Evolutionary conservation across 768 basidiomycete species (phyloP), one percentile per base, ranked within the genome.

Genomic region (Nidularia sp.): DNA sequence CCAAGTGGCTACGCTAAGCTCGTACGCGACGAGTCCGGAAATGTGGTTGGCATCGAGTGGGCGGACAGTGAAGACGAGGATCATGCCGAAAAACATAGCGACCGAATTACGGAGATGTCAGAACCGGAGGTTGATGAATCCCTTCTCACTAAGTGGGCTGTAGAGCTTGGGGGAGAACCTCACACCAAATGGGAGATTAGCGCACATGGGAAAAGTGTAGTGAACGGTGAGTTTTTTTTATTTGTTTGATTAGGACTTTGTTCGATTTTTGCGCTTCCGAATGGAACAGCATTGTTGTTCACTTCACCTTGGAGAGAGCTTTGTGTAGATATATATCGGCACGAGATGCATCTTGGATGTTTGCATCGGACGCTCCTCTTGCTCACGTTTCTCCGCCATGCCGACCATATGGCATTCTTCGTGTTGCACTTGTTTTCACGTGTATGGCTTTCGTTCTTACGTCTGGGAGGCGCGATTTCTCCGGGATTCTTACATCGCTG

Each of bases 1-100:
- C 83, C 80, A 9, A 81, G 74, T 58, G 88, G 89, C 1, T 86
- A 81, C 63, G 94, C 93, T 32, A 80, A 83, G 62, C 94, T 98
- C 58, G 66, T 93, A 48, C 79, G 93, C 45, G 93, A 95, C 66
- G 83, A 76, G 35, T 72, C 78, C 2, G 94, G 94, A 31, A 86
- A 86, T 56, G 75, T 95, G 36, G 61, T 93, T 18, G 75, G 81
- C 45, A 73, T 94, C 41, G 84, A 90, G 61, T 93, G 50, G 69
- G 76, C 12, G 79, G 85, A 52, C 80, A 78, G 41, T 18, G 75
- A 77, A 32, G 75, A 75, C 25, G 25, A 25, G 25, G 25, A 25
- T 25, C 25, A 25, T 25, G 25, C 39, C 15, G 39, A 41, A 41
- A 15, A 4, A 10, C 39, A 51, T 35, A 42, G 36, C 9, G 36